phyloP scores from a whole-genome alignment of 148 eudicot species.

The Rheum nobile region DNA sequence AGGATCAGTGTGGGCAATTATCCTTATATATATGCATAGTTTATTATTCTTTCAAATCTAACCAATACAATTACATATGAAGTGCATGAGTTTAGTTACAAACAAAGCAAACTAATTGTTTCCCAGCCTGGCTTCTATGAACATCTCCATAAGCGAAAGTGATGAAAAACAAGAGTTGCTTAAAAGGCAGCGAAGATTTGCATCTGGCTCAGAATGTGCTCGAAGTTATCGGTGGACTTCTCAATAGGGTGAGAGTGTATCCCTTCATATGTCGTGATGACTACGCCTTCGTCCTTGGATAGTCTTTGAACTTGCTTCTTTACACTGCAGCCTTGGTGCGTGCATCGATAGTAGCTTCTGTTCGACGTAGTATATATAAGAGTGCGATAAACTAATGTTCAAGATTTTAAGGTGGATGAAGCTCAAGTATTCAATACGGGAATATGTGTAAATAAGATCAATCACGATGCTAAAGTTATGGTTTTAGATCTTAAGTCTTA shows the following conservation, averaged over 20 bases:
- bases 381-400: too few relatives aligned
- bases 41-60: not conserved
- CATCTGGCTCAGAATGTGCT: constrained; percentile 75
- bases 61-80: not conserved
- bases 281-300: constrained; percentile 66
- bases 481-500: too few relatives aligned
- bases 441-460: too few relatives aligned
- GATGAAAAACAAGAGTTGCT: not conserved
- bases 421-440: too few relatives aligned
- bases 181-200: constrained; percentile 34
- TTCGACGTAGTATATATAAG: not conserved
- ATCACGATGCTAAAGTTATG: too few relatives aligned
- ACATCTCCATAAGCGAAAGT: too few relatives aligned
- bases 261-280: constrained; percentile 87
- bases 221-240: constrained; percentile 72
- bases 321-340: constrained; percentile 75
- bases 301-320: constrained; percentile 85
- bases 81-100: not conserved
- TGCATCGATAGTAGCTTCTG: constrained; percentile 86
- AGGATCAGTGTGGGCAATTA: not conserved
- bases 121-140: not conserved
- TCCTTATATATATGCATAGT: not conserved
- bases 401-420: too few relatives aligned
- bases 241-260: constrained; percentile 72
- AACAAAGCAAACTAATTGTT: not conserved